Evolutionary conservation across 2,329 filamentous ascomycete species (phyloP).

Genomic region (Fusarium compactum): DNA sequence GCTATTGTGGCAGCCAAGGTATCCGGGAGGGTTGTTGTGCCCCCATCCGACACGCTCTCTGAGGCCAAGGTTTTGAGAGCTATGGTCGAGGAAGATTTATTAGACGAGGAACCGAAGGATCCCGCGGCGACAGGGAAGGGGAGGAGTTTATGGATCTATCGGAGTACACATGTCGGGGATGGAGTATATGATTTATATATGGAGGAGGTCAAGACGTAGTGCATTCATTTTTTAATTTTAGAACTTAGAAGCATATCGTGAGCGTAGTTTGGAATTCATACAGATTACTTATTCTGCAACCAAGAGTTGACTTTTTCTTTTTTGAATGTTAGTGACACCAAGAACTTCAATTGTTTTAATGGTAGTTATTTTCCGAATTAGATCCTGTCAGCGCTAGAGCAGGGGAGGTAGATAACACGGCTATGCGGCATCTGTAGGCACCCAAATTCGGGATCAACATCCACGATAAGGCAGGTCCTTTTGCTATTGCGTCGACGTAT

Average conservation of each 20-base stretch:
- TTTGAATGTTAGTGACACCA: not conserved
- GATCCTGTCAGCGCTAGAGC: not conserved
- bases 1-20: slow-evolving; percentile 13
- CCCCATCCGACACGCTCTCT: not conserved
- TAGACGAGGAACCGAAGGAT: not conserved
- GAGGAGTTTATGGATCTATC: slow-evolving; percentile 1
- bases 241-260: not conserved
- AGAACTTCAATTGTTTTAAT: not conserved
- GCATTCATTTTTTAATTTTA: not conserved
- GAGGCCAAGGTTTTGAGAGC: slow-evolving; percentile 4
- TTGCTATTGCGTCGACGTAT: not conserved
- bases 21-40: slow-evolving; percentile 9
- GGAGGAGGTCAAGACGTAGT: not conserved
- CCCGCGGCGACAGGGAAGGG: not conserved
- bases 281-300: not conserved
- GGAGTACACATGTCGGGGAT: not conserved
- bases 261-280: not conserved
- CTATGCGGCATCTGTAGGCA: not conserved
- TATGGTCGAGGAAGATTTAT: not conserved
- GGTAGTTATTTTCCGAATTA: not conserved
- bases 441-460: not conserved
- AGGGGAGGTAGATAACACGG: not conserved
- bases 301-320: not conserved
- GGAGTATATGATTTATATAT: not conserved
- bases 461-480: not conserved